Percentiles rank a stretch among this genome's conserved stretches.
Conservation (phyloP, 1,139 yeast species). For the Candida tropicalis region DNA sequence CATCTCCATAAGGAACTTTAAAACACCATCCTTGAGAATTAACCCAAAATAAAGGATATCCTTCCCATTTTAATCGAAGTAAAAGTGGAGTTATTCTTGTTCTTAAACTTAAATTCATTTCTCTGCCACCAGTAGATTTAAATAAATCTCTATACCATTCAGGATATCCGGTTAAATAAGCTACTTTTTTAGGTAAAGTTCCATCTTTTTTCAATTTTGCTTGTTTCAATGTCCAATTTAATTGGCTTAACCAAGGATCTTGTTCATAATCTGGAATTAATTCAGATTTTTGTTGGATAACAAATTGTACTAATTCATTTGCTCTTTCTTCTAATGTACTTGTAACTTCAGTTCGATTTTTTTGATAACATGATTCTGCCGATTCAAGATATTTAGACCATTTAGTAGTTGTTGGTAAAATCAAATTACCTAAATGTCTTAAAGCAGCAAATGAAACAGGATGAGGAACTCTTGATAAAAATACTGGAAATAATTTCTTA, state of each 20-base stretch:
- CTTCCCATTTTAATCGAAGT: slow-evolving; percentile 83
- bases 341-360: slow-evolving; percentile 59
- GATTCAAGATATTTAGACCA: slow-evolving; percentile 76
- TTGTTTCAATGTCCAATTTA: slow-evolving; percentile 81
- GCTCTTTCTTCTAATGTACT: slow-evolving; percentile 63
- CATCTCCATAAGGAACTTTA: slow-evolving; percentile 49
- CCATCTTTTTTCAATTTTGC: slow-evolving; percentile 70
- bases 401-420: slow-evolving; percentile 72
- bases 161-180: slow-evolving; percentile 86
- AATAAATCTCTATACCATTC: slow-evolving; percentile 87
- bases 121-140: slow-evolving; percentile 40
- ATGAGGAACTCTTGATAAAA: slow-evolving; percentile 75
- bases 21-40: slow-evolving; percentile 89
- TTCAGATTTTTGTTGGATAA: slow-evolving; percentile 30
- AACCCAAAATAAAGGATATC: slow-evolving; percentile 79
- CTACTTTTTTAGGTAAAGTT: slow-evolving; percentile 72
- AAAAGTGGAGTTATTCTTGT: slow-evolving; percentile 78
- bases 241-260: slow-evolving; percentile 90
- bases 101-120: slow-evolving; percentile 66
- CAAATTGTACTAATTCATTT: slow-evolving; percentile 51
- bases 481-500: slow-evolving; percentile 68
- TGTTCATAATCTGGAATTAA: slow-evolving; percentile 32
- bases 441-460: slow-evolving; percentile 94
- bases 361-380: slow-evolving; percentile 69
- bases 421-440: slow-evolving; percentile 70